phyloP scores from a whole-genome alignment of 2,329 filamentous ascomycete genomes.

The Alternaria arborescens region DNA sequence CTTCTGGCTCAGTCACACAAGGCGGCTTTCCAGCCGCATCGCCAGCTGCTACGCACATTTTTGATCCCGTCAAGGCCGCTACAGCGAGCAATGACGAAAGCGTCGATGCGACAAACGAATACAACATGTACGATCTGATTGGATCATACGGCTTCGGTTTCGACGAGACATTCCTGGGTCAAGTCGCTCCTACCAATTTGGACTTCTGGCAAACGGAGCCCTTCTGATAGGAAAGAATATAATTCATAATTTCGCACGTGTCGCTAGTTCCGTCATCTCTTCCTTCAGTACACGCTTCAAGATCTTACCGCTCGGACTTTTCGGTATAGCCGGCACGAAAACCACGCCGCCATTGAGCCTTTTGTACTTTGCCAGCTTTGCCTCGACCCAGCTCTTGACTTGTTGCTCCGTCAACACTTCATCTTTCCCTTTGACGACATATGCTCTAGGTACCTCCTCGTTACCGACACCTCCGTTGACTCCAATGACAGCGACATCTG shows the following conservation, averaged over 20 bases:
- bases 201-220: constrained; percentile 42
- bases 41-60: neutral
- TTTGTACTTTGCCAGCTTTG: neutral
- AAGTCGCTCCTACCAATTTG: constrained; percentile 39
- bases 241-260: neutral
- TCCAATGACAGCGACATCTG: constrained; percentile 42
- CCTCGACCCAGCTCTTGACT: neutral
- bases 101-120: constrained; percentile 20
- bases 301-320: neutral
- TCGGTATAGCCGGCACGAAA: neutral
- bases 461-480: neutral
- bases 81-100: neutral
- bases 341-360: neutral
- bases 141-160: constrained; percentile 46
- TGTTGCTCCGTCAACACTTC: neutral
- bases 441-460: neutral
- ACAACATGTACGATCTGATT: constrained; percentile 42
- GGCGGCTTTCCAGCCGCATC: neutral
- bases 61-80: constrained; percentile 11
- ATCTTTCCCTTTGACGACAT: neutral
- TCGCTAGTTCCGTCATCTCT: neutral
- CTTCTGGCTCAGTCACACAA: constrained; percentile 11
- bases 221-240: constrained; percentile 18
- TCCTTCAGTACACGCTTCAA: neutral
- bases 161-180: constrained; percentile 43